Conservation (phyloP, 371 early-diverging fungal genomes). For the Rhizopus microsporus region DNA sequence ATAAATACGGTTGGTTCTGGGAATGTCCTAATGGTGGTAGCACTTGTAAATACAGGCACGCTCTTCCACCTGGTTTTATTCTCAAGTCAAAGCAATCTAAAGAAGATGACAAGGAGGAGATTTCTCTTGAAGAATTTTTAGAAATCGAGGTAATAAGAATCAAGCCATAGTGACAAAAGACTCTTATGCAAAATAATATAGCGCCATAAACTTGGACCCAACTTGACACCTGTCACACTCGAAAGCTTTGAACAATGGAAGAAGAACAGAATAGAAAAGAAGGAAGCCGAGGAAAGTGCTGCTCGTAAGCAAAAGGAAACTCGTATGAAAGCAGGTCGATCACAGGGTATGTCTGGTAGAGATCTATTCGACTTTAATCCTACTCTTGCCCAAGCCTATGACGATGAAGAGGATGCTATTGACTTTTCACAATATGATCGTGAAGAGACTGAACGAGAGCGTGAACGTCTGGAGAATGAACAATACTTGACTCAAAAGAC, state of each 20-base stretch:
- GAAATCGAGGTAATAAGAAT: slow-evolving; percentile 78
- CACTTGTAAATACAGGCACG: slow-evolving; percentile 94
- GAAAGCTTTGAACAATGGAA: slow-evolving; percentile 97
- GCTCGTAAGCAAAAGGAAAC: slow-evolving; percentile 83
- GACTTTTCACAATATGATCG: slow-evolving; percentile 61
- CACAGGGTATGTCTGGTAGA: slow-evolving; percentile 92
- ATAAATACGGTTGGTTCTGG: slow-evolving; percentile 99
- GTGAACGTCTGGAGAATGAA: slow-evolving; percentile 44
- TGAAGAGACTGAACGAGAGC: slow-evolving; percentile 47
- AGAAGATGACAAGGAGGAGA: slow-evolving; percentile 76
- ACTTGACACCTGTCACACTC: slow-evolving; percentile 95
- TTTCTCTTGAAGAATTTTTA: slow-evolving; percentile 95
- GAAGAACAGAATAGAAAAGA: slow-evolving; percentile 75
- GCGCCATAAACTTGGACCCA: slow-evolving; percentile 93
- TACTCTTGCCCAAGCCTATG: slow-evolving; percentile 73
- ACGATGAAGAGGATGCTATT: slow-evolving; percentile 76
- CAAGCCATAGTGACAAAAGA: not conserved
- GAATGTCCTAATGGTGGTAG: slow-evolving; percentile 93
- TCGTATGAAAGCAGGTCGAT: slow-evolving; percentile 90
- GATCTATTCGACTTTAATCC: slow-evolving; percentile 99
- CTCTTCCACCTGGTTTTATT: slow-evolving; percentile 97
- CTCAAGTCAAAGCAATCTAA: slow-evolving; percentile 87
- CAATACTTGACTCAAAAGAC: slow-evolving; percentile 26
- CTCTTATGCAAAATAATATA: slow-evolving; percentile 24
- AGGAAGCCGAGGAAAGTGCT: slow-evolving; percentile 71